A percentile compares a stretch with the other conserved stretches of the same genome.
Evolutionary conservation across 352 stramenopile genomes (phyloP).

Genomic region (Phytopythium montanum): DNA sequence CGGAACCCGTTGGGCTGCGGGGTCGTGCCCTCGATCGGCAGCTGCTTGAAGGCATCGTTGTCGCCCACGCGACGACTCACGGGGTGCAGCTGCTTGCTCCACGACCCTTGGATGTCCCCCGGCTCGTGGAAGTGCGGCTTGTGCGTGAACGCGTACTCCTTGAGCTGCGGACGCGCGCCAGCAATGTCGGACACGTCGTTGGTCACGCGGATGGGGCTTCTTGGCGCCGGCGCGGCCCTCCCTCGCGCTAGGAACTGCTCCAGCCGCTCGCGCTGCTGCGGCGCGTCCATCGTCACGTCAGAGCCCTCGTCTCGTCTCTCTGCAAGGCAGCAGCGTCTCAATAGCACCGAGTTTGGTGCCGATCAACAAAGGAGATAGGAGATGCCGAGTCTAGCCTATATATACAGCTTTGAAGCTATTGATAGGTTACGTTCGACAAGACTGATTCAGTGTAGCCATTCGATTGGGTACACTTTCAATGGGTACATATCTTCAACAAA

Average conservation of each 20-base stretch:
- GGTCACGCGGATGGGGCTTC: conserved; percentile 37
- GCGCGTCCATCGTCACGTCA: conserved; percentile 10
- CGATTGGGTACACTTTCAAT: background rate
- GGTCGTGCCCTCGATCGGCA: conserved; percentile 58
- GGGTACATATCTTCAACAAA: background rate
- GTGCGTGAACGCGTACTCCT: conserved; percentile 59
- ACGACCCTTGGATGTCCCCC: conserved; percentile 53
- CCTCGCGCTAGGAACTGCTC: conserved; percentile 47
- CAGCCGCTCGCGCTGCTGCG: conserved; percentile 33
- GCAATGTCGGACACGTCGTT: conserved; percentile 70
- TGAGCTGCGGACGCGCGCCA: conserved; percentile 43
- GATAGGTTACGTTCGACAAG: too few species aligned
- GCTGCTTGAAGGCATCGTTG: conserved; percentile 65
- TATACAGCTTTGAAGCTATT: background rate
- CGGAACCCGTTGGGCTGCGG: conserved; percentile 48
- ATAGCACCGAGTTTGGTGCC: background rate
- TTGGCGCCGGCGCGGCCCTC: conserved; percentile 7
- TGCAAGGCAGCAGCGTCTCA: background rate
- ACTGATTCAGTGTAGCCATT: background rate
- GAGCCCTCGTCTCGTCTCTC: background rate
- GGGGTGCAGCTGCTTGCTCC: conserved; percentile 60
- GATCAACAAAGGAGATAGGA: background rate
- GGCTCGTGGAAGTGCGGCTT: conserved; percentile 67
- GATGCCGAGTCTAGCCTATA: too few species aligned
- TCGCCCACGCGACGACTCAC: conserved; percentile 36